These are phyloP conservation scores for Verticillium alfalfae DNA, from an alignment of 2,329 filamentous ascomycete genomes.

Conservation along the genomic window DNA sequence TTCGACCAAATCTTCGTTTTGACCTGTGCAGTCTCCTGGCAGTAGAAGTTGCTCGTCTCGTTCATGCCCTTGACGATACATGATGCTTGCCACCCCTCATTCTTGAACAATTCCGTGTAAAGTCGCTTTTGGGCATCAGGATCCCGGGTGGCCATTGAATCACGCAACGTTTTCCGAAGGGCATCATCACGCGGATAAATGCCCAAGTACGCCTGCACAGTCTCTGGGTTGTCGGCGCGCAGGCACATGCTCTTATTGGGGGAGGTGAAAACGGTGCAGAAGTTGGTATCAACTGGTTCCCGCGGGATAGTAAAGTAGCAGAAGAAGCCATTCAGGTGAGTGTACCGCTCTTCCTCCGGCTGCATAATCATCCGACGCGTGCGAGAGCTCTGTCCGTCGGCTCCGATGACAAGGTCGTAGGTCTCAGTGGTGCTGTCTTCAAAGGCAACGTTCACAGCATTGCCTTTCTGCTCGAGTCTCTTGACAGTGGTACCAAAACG, in stretches of 20 bases:
- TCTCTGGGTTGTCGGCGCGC: conserved; percentile 8
- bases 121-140: conserved; percentile 25
- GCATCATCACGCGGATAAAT: conserved; percentile 3
- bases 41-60: conserved; percentile 34
- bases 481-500: conserved; percentile 18
- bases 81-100: conserved; percentile 33
- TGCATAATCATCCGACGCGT: conserved; percentile 36
- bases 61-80: conserved; percentile 22
- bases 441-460: conserved; percentile 31
- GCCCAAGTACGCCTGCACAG: conserved; percentile 7
- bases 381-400: conserved; percentile 48
- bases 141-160: conserved; percentile 4
- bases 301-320: conserved; percentile 27
- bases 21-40: conserved; percentile 32
- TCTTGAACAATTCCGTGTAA: conserved; percentile 22
- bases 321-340: conserved; percentile 17
- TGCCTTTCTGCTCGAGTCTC: conserved; percentile 21
- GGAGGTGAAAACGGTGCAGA: conserved; percentile 4
- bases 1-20: conserved; percentile 22
- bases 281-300: conserved; percentile 10
- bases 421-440: conserved; percentile 31
- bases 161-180: background rate
- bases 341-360: conserved; percentile 13
- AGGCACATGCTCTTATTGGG: conserved; percentile 3
- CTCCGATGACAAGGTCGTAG: conserved; percentile 49